Base-by-base conservation (phyloP, 2,329 filamentous ascomycete species). In the Aquanectria penicillioides region DNA sequence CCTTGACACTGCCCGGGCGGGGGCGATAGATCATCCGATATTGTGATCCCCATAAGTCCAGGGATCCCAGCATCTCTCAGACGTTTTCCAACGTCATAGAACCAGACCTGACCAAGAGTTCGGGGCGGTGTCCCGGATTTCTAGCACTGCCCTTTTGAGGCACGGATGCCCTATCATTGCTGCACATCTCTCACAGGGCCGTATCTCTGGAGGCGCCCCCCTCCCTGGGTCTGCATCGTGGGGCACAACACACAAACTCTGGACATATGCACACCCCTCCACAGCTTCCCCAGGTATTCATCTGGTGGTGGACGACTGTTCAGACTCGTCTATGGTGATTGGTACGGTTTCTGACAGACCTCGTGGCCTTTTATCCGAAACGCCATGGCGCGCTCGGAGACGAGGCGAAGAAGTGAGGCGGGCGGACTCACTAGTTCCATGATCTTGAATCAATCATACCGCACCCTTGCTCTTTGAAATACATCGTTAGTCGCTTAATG, bases 361-460 rank as follows among this genome's bases (percentile, higher is more conserved):
- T 43, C 13, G 20, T 17, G 38, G 36, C 31, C 22, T 15, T 43
- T 28, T 22, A 31, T 29, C 18, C n/a, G 10, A 29, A 31, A 22
- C 17, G 12, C 28, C 46, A 28, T 26, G 36, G 6, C 37, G 37
- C 17, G 46, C 22, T 23, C 25, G 28, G 29, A 4, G 20, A 34
- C 23, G 22, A 40, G 53, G 28, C 34, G 28, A 15, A 15, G 15
- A 56, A 57, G 53, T 56, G 44, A 57, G 37, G 53, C 53, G 46
- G 17, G 17, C 51, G 41, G 38, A 22, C 41, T 25, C 28, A 37
- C 22, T 25, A n/a, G n/a, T 23, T 12, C 23, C 22, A 22, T 17
- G 23, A 13, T 26, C 4, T 51, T 13, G 12, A 5, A 8, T 33
- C 26, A 18, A 40, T 8, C 36, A 22, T 23, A 12, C 11, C 17